phyloP scores from a whole-genome alignment of 1,139 yeast species.

The Martiniozyma asiatica region DNA sequence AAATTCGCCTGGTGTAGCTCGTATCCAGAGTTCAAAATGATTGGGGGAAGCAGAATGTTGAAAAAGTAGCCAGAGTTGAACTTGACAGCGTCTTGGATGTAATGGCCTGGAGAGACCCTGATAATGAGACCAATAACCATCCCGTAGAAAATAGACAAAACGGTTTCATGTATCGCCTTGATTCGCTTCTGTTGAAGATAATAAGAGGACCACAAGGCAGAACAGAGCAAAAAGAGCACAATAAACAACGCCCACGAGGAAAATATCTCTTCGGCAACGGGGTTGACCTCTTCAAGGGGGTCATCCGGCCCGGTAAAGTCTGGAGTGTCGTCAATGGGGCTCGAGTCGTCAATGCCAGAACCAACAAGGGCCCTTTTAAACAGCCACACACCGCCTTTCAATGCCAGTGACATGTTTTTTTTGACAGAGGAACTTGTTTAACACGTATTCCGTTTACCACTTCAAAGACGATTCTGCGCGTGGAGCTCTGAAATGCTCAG shows the following conservation, averaged over 20 bases:
- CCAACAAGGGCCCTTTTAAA: no score
- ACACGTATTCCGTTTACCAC: no score
- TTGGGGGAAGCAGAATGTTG: conserved; percentile 89
- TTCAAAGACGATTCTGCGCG: no score
- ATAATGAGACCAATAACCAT: conserved; percentile 91
- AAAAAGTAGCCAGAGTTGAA: conserved; percentile 92
- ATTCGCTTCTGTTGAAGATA: conserved; percentile 84
- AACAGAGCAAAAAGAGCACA: conserved; percentile 62
- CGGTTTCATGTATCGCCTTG: conserved; percentile 94
- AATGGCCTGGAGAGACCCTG: conserved; percentile 87
- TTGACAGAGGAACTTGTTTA: no score
- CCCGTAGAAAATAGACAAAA: conserved; percentile 88
- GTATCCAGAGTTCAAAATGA: conserved; percentile 90
- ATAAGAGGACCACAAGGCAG: conserved; percentile 92
- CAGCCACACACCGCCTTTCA: no score
- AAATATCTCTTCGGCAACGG: conserved; percentile 91
- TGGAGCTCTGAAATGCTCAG: no score
- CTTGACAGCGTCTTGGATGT: conserved; percentile 92
- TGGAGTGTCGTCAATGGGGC: conserved; percentile 34
- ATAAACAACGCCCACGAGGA: conserved; percentile 96
- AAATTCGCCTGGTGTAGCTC: conserved; percentile 93
- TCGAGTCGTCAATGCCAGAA: conserved; percentile 12
- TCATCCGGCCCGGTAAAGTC: conserved; percentile 44
- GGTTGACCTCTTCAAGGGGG: conserved; percentile 54
- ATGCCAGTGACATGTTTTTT: no score